Evolutionary conservation across 164 flowering plant genomes (phyloP), one percentile per base, ranked within the genome.

Genomic region (Hamamelis virginiana): DNA sequence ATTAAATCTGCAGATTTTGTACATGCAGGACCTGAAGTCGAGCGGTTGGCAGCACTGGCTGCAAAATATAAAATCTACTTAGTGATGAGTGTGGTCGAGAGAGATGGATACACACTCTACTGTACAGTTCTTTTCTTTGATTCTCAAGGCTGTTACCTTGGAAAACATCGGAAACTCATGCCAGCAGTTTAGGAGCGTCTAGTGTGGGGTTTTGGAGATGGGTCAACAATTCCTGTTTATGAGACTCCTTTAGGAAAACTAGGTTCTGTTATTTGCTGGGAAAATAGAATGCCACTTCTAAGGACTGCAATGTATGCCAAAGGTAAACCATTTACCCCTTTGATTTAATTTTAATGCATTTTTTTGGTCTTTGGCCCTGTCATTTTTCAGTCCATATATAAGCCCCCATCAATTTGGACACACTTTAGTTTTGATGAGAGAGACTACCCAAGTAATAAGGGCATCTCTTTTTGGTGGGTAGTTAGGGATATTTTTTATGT

Each of bases 131-230:
- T 95, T 44, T 95, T 89, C 70, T 95, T 95, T 63, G 89, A 91
- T 78, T 75, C 91, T 63, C 96, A 92, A 65, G 99, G 99, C 44
- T 82, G 61, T 68, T 95, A 80, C 84, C 83, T 95, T 63, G 97
- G 99, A 41, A 95, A 95, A 77, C 99, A 95, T 75, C 82, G 97
- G 45, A 95, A 95, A 74, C 43, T 95, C 46, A 92, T 95, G 94
- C 99, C 97, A 22, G 92, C 97, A 22, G 91, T 89, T 18, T 55
- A 90, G 71, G 97, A 95, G 76, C 94, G 94, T 21, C 67, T 89
- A 6, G 86, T 92, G 21, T 95, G 99, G 99, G 97, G 97, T 1
- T 92, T 91, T 75, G 99, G 98, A 25, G 99, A 95, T 79, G 97
- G 97, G 38, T 92, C 99, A 0, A 91, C 96, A 8, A 81, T 91